Percentiles rank a stretch among this genome's conserved stretches.
Conservation (phyloP, 2,329 filamentous ascomycete genomes). For the Xylariales sp. region DNA sequence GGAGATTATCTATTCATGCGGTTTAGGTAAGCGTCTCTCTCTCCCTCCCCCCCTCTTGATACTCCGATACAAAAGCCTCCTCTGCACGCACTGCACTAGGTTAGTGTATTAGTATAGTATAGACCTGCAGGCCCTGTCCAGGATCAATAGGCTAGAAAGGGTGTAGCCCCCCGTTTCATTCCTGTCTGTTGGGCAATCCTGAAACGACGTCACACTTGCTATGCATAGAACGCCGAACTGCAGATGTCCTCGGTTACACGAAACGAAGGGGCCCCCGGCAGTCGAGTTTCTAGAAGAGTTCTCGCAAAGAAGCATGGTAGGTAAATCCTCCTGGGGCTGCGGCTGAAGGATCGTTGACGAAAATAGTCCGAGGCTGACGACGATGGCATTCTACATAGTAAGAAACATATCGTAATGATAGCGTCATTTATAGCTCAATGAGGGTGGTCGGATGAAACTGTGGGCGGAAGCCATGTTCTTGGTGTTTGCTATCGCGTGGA, state of each 20-base stretch:
- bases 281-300: conserved; percentile 34
- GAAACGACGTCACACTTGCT: conserved; percentile 36
- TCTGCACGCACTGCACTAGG: background rate
- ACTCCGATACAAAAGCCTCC: conserved; percentile 1
- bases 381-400: background rate
- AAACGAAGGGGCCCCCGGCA: conserved; percentile 22
- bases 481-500: conserved; percentile 23
- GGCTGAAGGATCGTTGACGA: conserved; percentile 23
- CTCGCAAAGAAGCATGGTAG: conserved; percentile 13
- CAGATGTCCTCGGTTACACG: conserved; percentile 32
- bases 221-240: conserved; percentile 25
- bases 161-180: conserved; percentile 29
- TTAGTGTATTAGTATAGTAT: conserved; percentile 3
- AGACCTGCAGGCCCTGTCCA: background rate
- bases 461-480: background rate
- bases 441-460: background rate
- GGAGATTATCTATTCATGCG: conserved; percentile 36
- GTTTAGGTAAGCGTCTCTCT: conserved; percentile 17
- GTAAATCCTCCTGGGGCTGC: conserved; percentile 25
- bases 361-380: conserved; percentile 25
- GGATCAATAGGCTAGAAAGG: conserved; percentile 20
- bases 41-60: background rate
- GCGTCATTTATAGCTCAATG: background rate
- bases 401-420: conserved; percentile 9
- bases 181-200: conserved; percentile 26